Evolutionary conservation across 169 alveolate species (phyloP), one percentile per base, ranked within the genome.

Genomic region (Plasmodium blacklocki): DNA sequence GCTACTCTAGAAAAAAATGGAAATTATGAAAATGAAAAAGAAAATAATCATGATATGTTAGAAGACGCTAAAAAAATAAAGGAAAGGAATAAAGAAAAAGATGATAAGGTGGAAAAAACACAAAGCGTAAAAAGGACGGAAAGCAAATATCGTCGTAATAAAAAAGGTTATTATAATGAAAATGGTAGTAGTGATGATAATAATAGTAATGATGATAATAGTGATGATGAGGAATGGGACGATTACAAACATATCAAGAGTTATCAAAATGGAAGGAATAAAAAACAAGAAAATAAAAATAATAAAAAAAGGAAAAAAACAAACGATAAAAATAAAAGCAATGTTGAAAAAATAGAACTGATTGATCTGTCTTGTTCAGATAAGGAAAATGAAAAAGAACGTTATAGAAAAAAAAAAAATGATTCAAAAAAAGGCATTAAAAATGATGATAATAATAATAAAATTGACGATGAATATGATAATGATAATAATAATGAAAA

Each of bases 181-280:
- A 29, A 76, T 64, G 67, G 50, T 49, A 0, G 49, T 26, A 43
- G 52, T 76, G 67, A 64, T 76, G 47, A 39, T 39, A 7, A 39
- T 39, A 39, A 5, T 39, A 39, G 47, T 39, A 7, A 39, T 39
- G 47, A 39, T 39, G 47, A 39, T 39, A 39, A 39, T 39, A 39
- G 11, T 39, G 47, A 39, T 39, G 47, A 39, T 39, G 47, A 5
- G 6, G 47, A 39, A 39, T 39, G 47, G 47, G 47, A 39, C 5
- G 47, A 39, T 39, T 39, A 39, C 47, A 39, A 39, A 39, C 47
- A 39, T 39, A 39, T 39, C 47, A 39, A 39, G 47, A 39, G 47
- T 39, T 39, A 39, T 39, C 47, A 7, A 39, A 39, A 39, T 39
- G 47, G 47, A 18, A 56, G 21, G 7, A 18, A 14, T 5, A 18